These are phyloP conservation scores for Cutaneotrichosporon sp. DNA, from an alignment of 1,284 basidiomycete genomes.

Conservation along the genomic window DNA sequence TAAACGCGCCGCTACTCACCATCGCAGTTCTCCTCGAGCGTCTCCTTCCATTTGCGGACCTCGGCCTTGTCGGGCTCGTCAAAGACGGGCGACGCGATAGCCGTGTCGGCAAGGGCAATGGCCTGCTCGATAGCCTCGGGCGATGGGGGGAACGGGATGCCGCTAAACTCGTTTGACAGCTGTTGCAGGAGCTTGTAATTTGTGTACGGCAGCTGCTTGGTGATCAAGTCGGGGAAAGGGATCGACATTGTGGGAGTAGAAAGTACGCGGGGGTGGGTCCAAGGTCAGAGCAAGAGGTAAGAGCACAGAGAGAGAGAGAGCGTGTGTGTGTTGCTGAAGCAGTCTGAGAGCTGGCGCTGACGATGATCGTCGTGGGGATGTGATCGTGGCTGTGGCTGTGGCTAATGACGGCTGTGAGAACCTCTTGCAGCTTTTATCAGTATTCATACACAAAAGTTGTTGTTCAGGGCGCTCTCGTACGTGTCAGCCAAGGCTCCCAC, in stretches of 20 bases:
- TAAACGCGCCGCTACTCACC: conserved; percentile 14
- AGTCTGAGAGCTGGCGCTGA: no score
- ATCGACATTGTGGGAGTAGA: conserved; percentile 3
- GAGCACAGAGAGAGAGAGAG: no score
- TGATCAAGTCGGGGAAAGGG: conserved; percentile 13
- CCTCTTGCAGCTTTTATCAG: no score
- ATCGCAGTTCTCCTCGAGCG: conserved; percentile 14
- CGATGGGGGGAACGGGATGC: conserved; percentile 12
- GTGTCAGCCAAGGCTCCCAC: no score
- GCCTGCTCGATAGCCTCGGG: conserved; percentile 10
- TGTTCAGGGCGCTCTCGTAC: no score
- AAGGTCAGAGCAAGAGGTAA: neutral
- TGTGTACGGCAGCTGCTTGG: conserved; percentile 18
- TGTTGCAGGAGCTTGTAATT: conserved; percentile 12
- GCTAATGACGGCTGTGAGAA: no score
- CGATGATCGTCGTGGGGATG: no score
- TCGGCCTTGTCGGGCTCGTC: conserved; percentile 11
- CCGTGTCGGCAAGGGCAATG: conserved; percentile 13
- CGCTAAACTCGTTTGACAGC: conserved; percentile 11
- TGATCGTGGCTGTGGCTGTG: no score
- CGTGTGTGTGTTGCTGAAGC: no score
- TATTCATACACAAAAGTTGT: no score
- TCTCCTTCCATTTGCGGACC: conserved; percentile 7
- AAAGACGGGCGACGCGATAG: conserved; percentile 14
- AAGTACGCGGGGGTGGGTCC: neutral